Base-by-base conservation (phyloP, 306 rosid species). In the Inga oerstediana region DNA sequence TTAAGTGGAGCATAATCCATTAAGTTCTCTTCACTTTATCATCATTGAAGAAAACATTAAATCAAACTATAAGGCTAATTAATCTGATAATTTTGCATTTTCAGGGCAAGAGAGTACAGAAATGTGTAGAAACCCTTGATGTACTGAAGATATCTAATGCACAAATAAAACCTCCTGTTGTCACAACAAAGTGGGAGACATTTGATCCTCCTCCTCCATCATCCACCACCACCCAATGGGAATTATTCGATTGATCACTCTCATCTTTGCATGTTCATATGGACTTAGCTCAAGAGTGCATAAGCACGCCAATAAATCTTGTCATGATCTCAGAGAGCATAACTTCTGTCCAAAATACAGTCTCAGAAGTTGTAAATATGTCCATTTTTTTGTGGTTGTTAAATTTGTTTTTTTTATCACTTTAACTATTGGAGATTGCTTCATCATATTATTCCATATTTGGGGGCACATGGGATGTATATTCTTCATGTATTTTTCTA, bases 131-230 rank as follows among this genome's bases (percentile, higher is more conserved):
- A 85, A 87, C 81, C 6, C 87, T 95, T 77, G 98, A 95, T 80
- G 72, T 4, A 27, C 58, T 90, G 39, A 93, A 92, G 92, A 82
- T 87, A 64, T 84, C 89, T 73, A 95, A 95, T 84, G 93, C 93
- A 52, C 84, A 77, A 54, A 88, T 84, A 54, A 89, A 89, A 87
- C 89, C 91, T 46, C 87, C 81, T 0, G 85, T 91, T 71, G 93
- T 91, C 10, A 88, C 98, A 27, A 88, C 97, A 48, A 91, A 93
- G 80, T 95, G 98, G 98, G 98, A 93, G 85, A 90, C 91, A 10
- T 93, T 94, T 79, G 93, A 91, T 74, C 76, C 41, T 24, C 58
- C 58, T 34, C 39, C 58, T 44, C 80, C 80, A 10, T 68, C 81
- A 3, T 61, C 86, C 14, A 20, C 80, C 13, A 15, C 77, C 1